Conservation (phyloP, 768 basidiomycete species). For the Suillus fuscotomentosus region DNA sequence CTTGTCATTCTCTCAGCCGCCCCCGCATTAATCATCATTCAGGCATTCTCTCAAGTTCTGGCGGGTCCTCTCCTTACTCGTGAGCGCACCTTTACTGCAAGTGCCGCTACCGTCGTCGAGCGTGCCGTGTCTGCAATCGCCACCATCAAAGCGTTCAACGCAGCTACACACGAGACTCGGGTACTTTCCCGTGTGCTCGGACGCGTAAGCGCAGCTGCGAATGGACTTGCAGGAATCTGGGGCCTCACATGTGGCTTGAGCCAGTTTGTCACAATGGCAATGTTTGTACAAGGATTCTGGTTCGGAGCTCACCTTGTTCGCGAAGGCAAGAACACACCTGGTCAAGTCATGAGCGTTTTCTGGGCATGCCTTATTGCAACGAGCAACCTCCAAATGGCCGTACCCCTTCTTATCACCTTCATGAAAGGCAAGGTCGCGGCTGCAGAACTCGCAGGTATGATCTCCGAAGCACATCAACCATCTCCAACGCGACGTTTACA, state of each 20-base stretch:
- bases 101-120: constrained; percentile 78
- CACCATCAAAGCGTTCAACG: constrained; percentile 94
- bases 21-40: constrained; percentile 76
- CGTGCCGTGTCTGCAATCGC: constrained; percentile 74
- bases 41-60: constrained; percentile 68
- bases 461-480: constrained; percentile 10
- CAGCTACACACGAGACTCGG: constrained; percentile 53
- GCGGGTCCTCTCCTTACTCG: constrained; percentile 63
- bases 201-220: constrained; percentile 45
- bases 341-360: constrained; percentile 94
- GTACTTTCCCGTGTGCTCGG: constrained; percentile 46
- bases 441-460: constrained; percentile 24
- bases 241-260: constrained; percentile 62
- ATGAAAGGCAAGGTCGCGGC: constrained; percentile 56
- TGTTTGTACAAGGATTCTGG: constrained; percentile 98
- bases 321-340: constrained; percentile 63
- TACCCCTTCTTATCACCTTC: constrained; percentile 76
- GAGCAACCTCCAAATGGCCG: constrained; percentile 81
- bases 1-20: constrained; percentile 91
- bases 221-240: constrained; percentile 69
- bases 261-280: constrained; percentile 83
- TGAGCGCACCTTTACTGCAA: constrained; percentile 66
- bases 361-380: constrained; percentile 95
- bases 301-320: constrained; percentile 88
- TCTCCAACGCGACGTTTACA: constrained; percentile 10